These are phyloP conservation scores for Vitellaria paradoxa DNA, from an alignment of 179 eudicot genomes.

Conservation along the genomic window DNA sequence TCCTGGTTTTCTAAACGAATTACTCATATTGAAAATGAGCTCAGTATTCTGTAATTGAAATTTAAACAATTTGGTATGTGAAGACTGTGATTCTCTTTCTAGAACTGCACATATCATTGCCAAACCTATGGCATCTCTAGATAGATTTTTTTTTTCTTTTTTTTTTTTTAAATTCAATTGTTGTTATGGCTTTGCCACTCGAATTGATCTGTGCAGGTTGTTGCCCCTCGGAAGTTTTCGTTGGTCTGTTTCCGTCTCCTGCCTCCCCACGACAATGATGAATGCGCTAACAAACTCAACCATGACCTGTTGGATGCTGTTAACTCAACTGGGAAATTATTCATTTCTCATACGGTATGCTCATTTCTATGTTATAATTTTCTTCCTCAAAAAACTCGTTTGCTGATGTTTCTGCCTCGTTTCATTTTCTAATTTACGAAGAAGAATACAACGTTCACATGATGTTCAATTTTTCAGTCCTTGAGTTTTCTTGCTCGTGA, in stretches of 20 bases:
- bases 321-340: slow-evolving; percentile 73
- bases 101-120: neutral
- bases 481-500: neutral
- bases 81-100: neutral
- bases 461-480: neutral
- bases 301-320: slow-evolving; percentile 70
- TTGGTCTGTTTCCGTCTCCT: slow-evolving; percentile 81
- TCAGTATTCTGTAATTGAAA: neutral
- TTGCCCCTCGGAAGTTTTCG: slow-evolving; percentile 67
- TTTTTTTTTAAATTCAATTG: neutral
- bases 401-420: neutral
- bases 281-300: slow-evolving; percentile 55
- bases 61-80: neutral
- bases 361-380: neutral
- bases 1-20: neutral
- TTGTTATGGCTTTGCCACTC: slow-evolving; percentile 11
- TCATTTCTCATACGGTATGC: slow-evolving; percentile 82
- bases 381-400: neutral
- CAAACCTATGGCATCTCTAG: neutral
- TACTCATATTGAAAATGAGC: neutral
- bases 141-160: neutral
- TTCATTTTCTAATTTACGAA: neutral
- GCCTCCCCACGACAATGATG: slow-evolving; percentile 38
- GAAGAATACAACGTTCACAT: neutral
- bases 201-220: slow-evolving; percentile 49